Evolutionary conservation across 768 basidiomycete genomes (phyloP).

Genomic region (Macrolepiota albuminosa): DNA sequence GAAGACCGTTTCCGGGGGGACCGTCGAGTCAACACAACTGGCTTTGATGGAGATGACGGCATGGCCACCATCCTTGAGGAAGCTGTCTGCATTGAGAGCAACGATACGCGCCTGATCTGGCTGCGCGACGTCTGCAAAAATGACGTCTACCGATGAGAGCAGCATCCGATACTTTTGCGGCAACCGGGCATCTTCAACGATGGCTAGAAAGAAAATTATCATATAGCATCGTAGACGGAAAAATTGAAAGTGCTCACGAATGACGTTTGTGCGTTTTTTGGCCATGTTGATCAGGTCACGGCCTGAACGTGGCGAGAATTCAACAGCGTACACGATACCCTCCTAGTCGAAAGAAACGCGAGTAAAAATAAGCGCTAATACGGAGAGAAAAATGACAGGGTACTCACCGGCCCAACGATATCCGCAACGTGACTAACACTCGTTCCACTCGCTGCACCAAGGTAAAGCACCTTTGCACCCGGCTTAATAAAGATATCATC

Average conservation of each 20-base stretch:
- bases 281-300: conserved; percentile 99
- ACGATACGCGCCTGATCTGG: conserved; percentile 99
- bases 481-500: conserved; percentile 91
- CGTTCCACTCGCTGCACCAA: conserved; percentile 97
- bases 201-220: conserved; percentile 45
- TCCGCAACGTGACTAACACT: conserved; percentile 99
- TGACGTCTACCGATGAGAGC: conserved; percentile 90
- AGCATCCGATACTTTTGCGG: conserved; percentile 98
- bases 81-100: conserved; percentile 86
- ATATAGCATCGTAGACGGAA: neutral
- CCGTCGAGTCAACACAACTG: conserved; percentile 97
- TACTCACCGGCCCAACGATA: conserved; percentile 89
- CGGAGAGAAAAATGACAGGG: neutral
- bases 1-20: conserved; percentile 84
- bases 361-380: conserved; percentile 2
- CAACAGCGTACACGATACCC: conserved; percentile 96
- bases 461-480: conserved; percentile 93
- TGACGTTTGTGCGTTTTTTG: conserved; percentile 98
- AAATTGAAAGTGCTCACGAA: conserved; percentile 58
- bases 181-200: conserved; percentile 94
- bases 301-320: conserved; percentile 94
- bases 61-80: conserved; percentile 93
- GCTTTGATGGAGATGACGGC: conserved; percentile 98
- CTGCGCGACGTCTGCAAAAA: conserved; percentile 98
- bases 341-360: conserved; percentile 46